Percentiles rank a stretch among this genome's conserved stretches.
These are phyloP conservation scores for Alternaria gaisen DNA, from an alignment of 2,329 filamentous ascomycete species.

Conservation along the genomic window DNA sequence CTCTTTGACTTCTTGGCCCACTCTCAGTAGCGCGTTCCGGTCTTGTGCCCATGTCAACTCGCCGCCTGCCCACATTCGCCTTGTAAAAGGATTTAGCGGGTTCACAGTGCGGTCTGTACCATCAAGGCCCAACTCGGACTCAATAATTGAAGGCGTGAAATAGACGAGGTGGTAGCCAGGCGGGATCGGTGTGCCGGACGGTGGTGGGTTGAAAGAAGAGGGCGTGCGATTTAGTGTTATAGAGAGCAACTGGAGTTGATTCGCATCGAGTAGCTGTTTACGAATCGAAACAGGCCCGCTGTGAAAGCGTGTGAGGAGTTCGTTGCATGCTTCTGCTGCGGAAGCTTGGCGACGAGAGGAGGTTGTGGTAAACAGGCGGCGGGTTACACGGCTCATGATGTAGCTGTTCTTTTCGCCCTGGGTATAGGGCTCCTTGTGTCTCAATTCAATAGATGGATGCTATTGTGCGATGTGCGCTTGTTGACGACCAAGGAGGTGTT, in stretches of 20 bases:
- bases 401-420: no score
- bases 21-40: slow-evolving; percentile 27
- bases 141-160: slow-evolving; percentile 77
- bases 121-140: slow-evolving; percentile 74
- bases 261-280: slow-evolving; percentile 44
- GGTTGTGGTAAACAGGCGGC: slow-evolving; percentile 33
- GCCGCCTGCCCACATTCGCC: slow-evolving; percentile 93
- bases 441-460: not conserved
- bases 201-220: slow-evolving; percentile 30
- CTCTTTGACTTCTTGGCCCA: slow-evolving; percentile 51
- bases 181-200: slow-evolving; percentile 57
- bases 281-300: slow-evolving; percentile 40
- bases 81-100: slow-evolving; percentile 74
- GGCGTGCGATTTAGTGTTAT: slow-evolving; percentile 39
- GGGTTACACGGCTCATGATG: slow-evolving; percentile 29
- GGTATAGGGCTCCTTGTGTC: no score
- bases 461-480: not conserved
- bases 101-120: slow-evolving; percentile 84
- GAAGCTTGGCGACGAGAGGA: slow-evolving; percentile 27
- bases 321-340: slow-evolving; percentile 40
- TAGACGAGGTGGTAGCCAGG: slow-evolving; percentile 86
- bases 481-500: not conserved
- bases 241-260: slow-evolving; percentile 44
- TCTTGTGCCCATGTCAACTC: slow-evolving; percentile 65
- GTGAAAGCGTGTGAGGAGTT: slow-evolving; percentile 44